phyloP scores from a whole-genome alignment of 805 yeast species.

The Candida montana region DNA sequence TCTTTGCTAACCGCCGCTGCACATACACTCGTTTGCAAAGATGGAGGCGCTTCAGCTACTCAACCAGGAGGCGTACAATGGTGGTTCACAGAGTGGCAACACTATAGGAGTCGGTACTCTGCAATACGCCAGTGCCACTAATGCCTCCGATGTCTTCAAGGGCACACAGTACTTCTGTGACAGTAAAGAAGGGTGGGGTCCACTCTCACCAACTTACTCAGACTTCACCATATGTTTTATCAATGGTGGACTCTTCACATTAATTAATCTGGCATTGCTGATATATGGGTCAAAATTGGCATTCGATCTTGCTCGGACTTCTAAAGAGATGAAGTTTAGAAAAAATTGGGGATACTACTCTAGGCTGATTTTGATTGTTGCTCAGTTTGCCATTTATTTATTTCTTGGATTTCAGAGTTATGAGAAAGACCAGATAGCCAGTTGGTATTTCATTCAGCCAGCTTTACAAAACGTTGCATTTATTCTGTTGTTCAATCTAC shows the following conservation, averaged over 20 bases:
- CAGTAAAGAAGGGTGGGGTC: constrained; percentile 38
- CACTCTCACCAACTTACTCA: constrained; percentile 36
- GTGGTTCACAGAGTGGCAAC: neutral
- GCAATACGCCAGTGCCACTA: neutral
- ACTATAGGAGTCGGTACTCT: neutral
- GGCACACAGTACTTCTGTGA: constrained; percentile 15
- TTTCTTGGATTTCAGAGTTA: constrained; percentile 19
- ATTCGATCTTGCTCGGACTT: constrained; percentile 17
- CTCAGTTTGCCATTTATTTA: constrained; percentile 26
- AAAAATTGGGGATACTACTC: constrained; percentile 32
- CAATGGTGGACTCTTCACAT: constrained; percentile 44
- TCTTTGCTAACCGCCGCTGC: too few species aligned
- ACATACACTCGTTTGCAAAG: too few species aligned
- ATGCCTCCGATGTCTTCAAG: neutral
- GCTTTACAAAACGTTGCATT: constrained; percentile 34
- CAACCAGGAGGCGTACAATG: neutral
- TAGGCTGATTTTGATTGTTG: constrained; percentile 28
- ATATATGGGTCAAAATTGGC: constrained; percentile 37
- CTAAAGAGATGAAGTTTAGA: constrained; percentile 30
- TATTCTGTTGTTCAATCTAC: constrained; percentile 48
- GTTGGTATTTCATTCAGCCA: constrained; percentile 32
- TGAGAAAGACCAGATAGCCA: constrained; percentile 15
- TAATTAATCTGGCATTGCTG: constrained; percentile 38
- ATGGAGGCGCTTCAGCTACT: neutral
- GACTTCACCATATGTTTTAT: constrained; percentile 60